Evolutionary conservation across 2,329 filamentous ascomycete genomes (phyloP), one percentile per base, ranked within the genome.

Genomic region (Epichloe elymi): DNA sequence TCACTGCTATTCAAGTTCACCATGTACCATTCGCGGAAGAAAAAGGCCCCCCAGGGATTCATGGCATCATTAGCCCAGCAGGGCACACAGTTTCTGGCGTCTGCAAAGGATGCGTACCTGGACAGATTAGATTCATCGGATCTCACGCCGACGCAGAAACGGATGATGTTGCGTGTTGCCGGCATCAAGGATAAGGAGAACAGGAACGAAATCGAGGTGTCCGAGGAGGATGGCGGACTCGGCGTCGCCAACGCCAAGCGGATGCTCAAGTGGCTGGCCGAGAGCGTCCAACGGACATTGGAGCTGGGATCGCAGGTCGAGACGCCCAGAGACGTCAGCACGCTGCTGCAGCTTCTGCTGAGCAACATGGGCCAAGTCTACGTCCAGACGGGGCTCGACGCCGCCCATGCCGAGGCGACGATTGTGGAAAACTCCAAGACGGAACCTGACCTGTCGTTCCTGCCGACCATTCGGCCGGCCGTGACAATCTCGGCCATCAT

Each of bases 181-280:
- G 89, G 90, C 17, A 71, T 97, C 48, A 83, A 90, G 56, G 80
- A 86, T 47, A 81, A 78, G 56, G 82, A 81, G 51, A 83, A 85
- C 61, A 86, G 88, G 65, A 85, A 86, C 58, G 90, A 95, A 49
- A 88, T 95, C 52, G 90, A 95, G 63, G 86, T 97, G 35, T 83
- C 85, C 0, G 93, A 97, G 53, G 83, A 91, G 62, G 91, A 98
- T 61, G 93, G 93, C 36, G 75, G 82, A 51, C 72, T 97, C 26
- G 91, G 83, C 58, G 74, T 94, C 4, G 74, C 81, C n/a, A 89
- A 86, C 64, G 88, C 90, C n/a, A 97, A 97, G 70, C 80, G 93
- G 52, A 98, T 98, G 90, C 78, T 98, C 54, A 94, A 88, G 64
- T 98, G 93, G 93, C 73, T 98, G 40, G 93, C 93, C 2, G 93